These are phyloP conservation scores for Xylaria flabelliformis DNA, from an alignment of 495 filamentous ascomycete species.

Conservation along the genomic window DNA sequence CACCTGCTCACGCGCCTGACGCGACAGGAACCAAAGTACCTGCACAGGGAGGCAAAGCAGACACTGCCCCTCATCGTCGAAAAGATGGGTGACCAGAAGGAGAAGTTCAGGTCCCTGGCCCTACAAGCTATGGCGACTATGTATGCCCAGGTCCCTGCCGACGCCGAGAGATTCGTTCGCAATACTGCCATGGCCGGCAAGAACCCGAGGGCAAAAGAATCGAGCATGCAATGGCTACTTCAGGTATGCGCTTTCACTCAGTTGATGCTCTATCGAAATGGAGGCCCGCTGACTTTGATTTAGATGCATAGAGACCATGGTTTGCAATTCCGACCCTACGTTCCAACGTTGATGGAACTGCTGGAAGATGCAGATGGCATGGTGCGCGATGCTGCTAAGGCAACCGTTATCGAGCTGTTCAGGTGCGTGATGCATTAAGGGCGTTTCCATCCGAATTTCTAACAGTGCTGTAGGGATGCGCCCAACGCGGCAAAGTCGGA, in stretches of 20 bases:
- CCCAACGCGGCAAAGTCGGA: conserved; percentile 85
- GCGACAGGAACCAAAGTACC: conserved; percentile 76
- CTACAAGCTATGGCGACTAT: conserved; percentile 76
- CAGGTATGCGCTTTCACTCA: conserved; percentile 52
- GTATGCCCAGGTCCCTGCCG: conserved; percentile 67
- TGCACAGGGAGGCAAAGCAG: conserved; percentile 67
- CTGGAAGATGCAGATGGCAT: conserved; percentile 87
- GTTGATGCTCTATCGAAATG: not conserved
- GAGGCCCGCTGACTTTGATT: conserved; percentile 27
- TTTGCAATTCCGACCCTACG: conserved; percentile 80
- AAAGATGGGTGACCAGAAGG: conserved; percentile 86
- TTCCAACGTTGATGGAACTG: conserved; percentile 79
- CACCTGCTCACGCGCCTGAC: conserved; percentile 83
- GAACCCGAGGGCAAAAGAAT: conserved; percentile 82
- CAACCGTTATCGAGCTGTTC: conserved; percentile 83
- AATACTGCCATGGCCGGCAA: conserved; percentile 78
- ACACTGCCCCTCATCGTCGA: conserved; percentile 79
- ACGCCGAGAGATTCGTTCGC: conserved; percentile 81
- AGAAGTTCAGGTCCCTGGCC: conserved; percentile 75
- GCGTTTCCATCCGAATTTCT: conserved; percentile 24
- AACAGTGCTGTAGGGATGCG: conserved; percentile 62
- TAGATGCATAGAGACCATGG: conserved; percentile 80
- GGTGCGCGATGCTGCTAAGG: conserved; percentile 84
- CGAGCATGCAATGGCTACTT: conserved; percentile 82
- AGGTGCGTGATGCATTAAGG: conserved; percentile 55